A percentile compares a stretch with the other conserved stretches of the same genome.
These are phyloP conservation scores for Trichoderma semiorbis DNA, from an alignment of 2,329 filamentous ascomycete species.

Conservation along the genomic window DNA sequence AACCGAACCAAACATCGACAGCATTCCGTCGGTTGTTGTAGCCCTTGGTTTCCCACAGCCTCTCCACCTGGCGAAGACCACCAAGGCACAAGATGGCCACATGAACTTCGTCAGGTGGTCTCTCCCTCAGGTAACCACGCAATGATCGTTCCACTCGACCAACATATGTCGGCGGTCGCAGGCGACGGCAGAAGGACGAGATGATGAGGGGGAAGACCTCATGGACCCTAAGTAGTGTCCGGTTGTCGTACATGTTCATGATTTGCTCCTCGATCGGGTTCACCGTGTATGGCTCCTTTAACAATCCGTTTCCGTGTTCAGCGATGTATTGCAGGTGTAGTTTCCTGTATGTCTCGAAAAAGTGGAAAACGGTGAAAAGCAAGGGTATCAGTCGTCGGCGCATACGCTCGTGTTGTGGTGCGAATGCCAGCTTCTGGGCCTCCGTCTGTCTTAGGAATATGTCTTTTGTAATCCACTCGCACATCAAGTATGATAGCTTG, in stretches of 20 bases:
- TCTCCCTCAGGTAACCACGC: conserved; percentile 61
- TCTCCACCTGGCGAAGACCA: conserved; percentile 59
- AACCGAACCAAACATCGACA: conserved; percentile 59
- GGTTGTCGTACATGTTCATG: conserved; percentile 63
- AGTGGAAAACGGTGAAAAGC: conserved; percentile 64
- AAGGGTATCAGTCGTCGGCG: conserved; percentile 60
- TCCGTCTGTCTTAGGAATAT: conserved; percentile 59
- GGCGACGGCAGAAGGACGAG: conserved; percentile 59
- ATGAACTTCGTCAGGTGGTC: conserved; percentile 60
- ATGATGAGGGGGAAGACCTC: conserved; percentile 63
- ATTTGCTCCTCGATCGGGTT: conserved; percentile 61
- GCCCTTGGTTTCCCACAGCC: conserved; percentile 64
- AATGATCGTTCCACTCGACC: conserved; percentile 60
- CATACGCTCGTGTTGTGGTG: conserved; percentile 61
- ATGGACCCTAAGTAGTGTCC: conserved; percentile 60
- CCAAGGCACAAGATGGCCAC: conserved; percentile 58
- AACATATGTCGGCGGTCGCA: conserved; percentile 62
- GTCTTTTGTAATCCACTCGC: conserved; percentile 62
- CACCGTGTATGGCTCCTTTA: conserved; percentile 52
- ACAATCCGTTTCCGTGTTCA: conserved; percentile 51
- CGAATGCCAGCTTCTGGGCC: conserved; percentile 53
- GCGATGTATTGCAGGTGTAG: conserved; percentile 56
- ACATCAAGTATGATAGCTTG: conserved; percentile 60
- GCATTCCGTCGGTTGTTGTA: conserved; percentile 58
- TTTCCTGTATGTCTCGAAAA: conserved; percentile 62